Evolutionary conservation across 1,139 yeast genomes (phyloP).

Genomic region (Candida glucosophila): DNA sequence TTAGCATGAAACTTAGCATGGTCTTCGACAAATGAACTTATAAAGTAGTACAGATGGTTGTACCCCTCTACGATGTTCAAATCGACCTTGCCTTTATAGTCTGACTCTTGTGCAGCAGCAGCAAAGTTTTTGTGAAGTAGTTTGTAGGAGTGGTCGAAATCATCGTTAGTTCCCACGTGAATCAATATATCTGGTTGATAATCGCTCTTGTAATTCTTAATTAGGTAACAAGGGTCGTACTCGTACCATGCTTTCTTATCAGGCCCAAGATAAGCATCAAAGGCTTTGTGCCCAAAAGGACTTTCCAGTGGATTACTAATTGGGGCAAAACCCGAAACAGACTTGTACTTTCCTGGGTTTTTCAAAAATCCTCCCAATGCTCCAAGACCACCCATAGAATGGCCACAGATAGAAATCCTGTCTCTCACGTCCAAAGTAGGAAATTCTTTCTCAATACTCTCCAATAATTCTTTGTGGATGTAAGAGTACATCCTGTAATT

Average conservation of each 20-base stretch:
- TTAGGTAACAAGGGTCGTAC: conserved; percentile 76
- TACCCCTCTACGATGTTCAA: conserved; percentile 69
- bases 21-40: conserved; percentile 70
- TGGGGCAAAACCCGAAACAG: conserved; percentile 90
- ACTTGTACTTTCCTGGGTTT: conserved; percentile 66
- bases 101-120: conserved; percentile 52
- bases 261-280: conserved; percentile 65
- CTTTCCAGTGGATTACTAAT: conserved; percentile 68
- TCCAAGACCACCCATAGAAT: conserved; percentile 98
- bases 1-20: conserved; percentile 88
- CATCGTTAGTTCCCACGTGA: conserved; percentile 76
- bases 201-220: conserved; percentile 46
- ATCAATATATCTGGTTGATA: conserved; percentile 56
- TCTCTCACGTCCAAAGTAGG: conserved; percentile 41
- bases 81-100: conserved; percentile 53
- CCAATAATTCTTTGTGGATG: conserved; percentile 65
- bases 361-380: conserved; percentile 72
- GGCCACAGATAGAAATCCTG: conserved; percentile 79
- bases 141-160: conserved; percentile 63
- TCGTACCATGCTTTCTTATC: conserved; percentile 53
- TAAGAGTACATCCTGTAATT: conserved; percentile 86
- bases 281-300: conserved; percentile 82
- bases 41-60: conserved; percentile 86
- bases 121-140: conserved; percentile 70
- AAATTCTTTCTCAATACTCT: conserved; percentile 36